These are phyloP conservation scores for Boletus vermiculosoides DNA, from an alignment of 768 basidiomycete genomes.

Conservation along the genomic window DNA sequence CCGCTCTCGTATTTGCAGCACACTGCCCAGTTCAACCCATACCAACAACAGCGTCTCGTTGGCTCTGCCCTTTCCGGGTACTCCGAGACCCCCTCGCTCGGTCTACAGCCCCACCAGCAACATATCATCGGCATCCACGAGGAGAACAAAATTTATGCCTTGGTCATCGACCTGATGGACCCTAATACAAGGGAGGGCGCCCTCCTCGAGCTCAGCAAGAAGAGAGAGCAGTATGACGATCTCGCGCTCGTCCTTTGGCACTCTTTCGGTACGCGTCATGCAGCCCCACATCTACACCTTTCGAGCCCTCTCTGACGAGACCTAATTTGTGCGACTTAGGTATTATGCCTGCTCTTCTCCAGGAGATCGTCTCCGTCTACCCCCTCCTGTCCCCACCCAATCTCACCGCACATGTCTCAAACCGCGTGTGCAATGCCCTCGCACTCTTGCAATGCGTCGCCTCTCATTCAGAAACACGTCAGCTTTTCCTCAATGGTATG, in stretches of 20 bases:
- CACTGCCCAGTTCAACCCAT: slow-evolving; percentile 56
- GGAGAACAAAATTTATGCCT: slow-evolving; percentile 82
- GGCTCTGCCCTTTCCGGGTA: slow-evolving; percentile 40
- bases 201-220: slow-evolving; percentile 95
- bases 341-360: slow-evolving; percentile 94
- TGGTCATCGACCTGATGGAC: slow-evolving; percentile 87
- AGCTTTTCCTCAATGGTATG: slow-evolving; percentile 90
- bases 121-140: slow-evolving; percentile 55
- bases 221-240: slow-evolving; percentile 98
- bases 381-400: slow-evolving; percentile 93
- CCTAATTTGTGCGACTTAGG: slow-evolving; percentile 45
- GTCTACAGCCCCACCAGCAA: slow-evolving; percentile 53
- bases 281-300: neutral
- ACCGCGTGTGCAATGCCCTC: slow-evolving; percentile 98
- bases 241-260: slow-evolving; percentile 98
- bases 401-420: slow-evolving; percentile 95
- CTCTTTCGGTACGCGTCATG: slow-evolving; percentile 72
- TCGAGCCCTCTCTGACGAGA: neutral
- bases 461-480: slow-evolving; percentile 93
- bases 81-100: slow-evolving; percentile 62
- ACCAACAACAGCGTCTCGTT: slow-evolving; percentile 45
- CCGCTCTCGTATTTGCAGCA: slow-evolving; percentile 66
- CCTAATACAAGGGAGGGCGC: slow-evolving; percentile 84
- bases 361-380: slow-evolving; percentile 98
- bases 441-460: slow-evolving; percentile 98